phyloP scores from a whole-genome alignment of 345 rosid species.

The Firmiana major region DNA sequence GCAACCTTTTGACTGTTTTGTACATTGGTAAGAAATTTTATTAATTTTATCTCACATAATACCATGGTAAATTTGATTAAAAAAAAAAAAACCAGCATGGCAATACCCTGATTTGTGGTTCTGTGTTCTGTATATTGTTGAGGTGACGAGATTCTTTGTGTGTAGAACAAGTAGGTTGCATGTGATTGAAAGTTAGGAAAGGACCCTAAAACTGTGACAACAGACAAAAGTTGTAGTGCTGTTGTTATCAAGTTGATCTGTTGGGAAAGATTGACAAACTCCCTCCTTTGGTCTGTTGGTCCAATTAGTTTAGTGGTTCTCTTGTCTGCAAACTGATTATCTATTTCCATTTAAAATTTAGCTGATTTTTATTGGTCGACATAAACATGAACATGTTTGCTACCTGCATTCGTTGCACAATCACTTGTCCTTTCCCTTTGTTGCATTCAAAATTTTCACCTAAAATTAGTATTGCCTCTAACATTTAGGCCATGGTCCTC shows the following conservation, averaged over 20 bases:
- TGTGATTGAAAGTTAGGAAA: neutral
- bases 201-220: neutral
- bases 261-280: neutral
- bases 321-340: neutral
- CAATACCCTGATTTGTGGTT: neutral
- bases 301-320: neutral
- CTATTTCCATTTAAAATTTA: neutral
- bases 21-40: slow-evolving; percentile 60
- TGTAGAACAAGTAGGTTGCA: neutral
- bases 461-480: neutral
- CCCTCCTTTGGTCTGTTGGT: neutral
- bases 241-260: neutral
- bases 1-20: slow-evolving; percentile 85
- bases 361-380: neutral
- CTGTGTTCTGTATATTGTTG: neutral
- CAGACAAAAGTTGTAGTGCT: neutral
- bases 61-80: neutral
- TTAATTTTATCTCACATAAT: neutral
- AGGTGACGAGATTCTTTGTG: neutral
- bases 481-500: neutral
- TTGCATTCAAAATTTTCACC: neutral
- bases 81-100: neutral
- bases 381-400: neutral
- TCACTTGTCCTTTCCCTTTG: neutral
- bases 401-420: neutral